A percentile compares a stretch with the other conserved stretches of the same genome.
Evolutionary conservation across 1,139 yeast species (phyloP).

Genomic region (Kurtzmaniella quercitrusa): DNA sequence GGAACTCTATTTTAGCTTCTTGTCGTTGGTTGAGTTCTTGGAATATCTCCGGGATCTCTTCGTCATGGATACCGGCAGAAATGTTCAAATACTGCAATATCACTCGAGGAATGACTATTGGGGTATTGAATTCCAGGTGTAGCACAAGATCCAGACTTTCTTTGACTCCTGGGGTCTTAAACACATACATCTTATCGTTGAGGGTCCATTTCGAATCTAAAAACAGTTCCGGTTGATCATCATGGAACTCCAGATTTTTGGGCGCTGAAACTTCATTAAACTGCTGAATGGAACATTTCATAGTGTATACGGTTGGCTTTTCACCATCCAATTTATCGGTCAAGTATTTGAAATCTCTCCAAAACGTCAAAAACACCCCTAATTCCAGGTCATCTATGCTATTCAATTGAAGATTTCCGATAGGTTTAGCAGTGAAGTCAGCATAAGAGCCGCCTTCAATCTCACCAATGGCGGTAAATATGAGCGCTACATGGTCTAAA

Average conservation of each 20-base stretch:
- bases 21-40: not conserved
- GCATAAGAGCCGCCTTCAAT: slow-evolving; percentile 11
- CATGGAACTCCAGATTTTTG: not conserved
- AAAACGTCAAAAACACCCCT: slow-evolving; percentile 34
- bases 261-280: not conserved
- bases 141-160: slow-evolving; percentile 10
- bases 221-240: not conserved
- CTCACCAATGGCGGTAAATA: slow-evolving; percentile 22
- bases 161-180: slow-evolving; percentile 3
- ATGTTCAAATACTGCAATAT: slow-evolving; percentile 5
- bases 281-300: not conserved
- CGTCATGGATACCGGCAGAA: not conserved
- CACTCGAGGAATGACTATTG: slow-evolving; percentile 13
- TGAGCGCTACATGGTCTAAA: slow-evolving; percentile 27
- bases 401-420: slow-evolving; percentile 30
- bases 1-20: not conserved
- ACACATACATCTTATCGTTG: slow-evolving; percentile 1
- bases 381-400: slow-evolving; percentile 18
- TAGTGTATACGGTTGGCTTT: not conserved
- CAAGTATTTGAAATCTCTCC: slow-evolving; percentile 33
- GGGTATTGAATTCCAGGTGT: slow-evolving; percentile 19
- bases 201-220: slow-evolving; percentile 3
- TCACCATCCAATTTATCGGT: slow-evolving; percentile 17
- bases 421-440: slow-evolving; percentile 4
- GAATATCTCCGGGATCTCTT: not conserved